Conservation (phyloP, 1,284 basidiomycete genomes). For the Ceratobasidium sp. region DNA sequence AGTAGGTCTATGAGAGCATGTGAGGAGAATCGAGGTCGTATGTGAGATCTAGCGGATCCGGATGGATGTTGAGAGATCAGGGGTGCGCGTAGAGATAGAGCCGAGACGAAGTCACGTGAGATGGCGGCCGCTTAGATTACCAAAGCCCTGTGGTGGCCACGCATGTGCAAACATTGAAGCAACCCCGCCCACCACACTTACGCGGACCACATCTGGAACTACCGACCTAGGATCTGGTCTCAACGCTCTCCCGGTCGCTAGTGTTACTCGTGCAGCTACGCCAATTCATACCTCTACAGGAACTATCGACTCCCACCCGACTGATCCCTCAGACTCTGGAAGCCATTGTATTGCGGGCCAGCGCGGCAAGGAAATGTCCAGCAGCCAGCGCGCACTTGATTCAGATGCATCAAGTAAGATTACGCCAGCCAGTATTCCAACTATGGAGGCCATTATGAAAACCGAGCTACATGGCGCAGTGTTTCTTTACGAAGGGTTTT, state of each 20-base stretch:
- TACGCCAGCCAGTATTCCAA: neutral
- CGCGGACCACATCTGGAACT: too few species aligned
- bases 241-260: too few species aligned
- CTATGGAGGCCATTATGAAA: conserved; percentile 2
- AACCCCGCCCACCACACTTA: too few species aligned
- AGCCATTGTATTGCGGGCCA: neutral
- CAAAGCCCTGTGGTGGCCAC: conserved; percentile 12
- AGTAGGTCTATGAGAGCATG: neutral
- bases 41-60: neutral
- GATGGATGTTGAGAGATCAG: conserved; percentile 18
- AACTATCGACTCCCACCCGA: neutral
- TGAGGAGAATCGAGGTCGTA: neutral
- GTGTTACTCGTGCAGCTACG: too few species aligned
- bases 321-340: neutral
- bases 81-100: conserved; percentile 35
- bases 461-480: neutral
- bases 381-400: neutral
- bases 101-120: conserved; percentile 44
- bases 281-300: neutral
- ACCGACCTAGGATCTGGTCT: too few species aligned
- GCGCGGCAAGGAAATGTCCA: neutral
- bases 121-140: conserved; percentile 20
- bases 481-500: neutral
- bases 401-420: neutral
- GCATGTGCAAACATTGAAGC: too few species aligned